Evolutionary conservation across 495 filamentous ascomycete species (phyloP), one percentile per base, ranked within the genome.

Genomic region (Niebla homalea): DNA sequence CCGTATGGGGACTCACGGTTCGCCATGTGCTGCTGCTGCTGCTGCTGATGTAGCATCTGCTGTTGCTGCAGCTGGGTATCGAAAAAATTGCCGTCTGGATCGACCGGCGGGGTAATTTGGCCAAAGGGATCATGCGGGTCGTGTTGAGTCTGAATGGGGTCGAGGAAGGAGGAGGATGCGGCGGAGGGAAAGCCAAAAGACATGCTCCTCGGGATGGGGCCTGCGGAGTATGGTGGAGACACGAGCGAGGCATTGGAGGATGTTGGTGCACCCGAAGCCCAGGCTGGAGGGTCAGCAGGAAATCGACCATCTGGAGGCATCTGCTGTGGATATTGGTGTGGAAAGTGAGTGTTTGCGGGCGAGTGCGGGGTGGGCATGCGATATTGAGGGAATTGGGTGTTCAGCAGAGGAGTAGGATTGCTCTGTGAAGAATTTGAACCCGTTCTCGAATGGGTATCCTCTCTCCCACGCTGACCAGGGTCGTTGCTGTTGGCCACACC

Each of bases 61-160:
- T 48, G 57, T 15, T 21, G 42, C 21, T 55, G 25, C 14, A 52
- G 41, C 32, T 54, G 48, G 32, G 21, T 11, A 8, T 48, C 54
- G 22, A 58, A 52, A 0, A 54, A 8, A 21, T 43, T 56, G n/a
- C 41, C 51, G 25, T 53, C 43, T 4, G 44, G 35, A 19, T 57
- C 52, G 25, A 58, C 56, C 2, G 58, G 58, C 25, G 58, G 58
- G 18, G 58, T 61, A 15, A 54, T 49, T 20, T 58, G 58, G 16
- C 56, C 56, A 37, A 56, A 56, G 12, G 29, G 29, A 32, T 32
- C 29, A 12, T 32, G 29, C 8, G 7, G 7, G 29, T 32, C 14
- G 8, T 1, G 10, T 12, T 32, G 29, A 12, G 29, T 32, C 7
- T 32, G 29, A 12, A 12, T 32, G 8, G 29, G 29, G 7, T 32